Percentiles rank a stretch among this genome's conserved stretches.
Evolutionary conservation across 78 protist species (phyloP).

Genomic region (Chrysochromulina parva): DNA sequence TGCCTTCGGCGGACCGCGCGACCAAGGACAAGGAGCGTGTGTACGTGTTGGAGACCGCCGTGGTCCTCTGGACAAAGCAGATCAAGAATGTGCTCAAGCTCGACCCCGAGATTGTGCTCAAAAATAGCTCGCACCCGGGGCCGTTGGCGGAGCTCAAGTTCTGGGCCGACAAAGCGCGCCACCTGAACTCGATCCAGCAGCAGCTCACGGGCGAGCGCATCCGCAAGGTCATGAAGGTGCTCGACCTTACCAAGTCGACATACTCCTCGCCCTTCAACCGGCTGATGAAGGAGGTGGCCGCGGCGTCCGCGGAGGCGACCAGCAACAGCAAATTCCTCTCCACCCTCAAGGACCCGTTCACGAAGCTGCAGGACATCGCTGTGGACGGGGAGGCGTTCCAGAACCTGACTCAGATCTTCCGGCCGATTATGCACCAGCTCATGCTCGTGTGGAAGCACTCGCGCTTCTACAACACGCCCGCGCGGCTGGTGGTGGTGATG

Average conservation of each 20-base stretch:
- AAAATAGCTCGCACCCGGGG: slow-evolving; percentile 31
- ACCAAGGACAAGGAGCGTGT: background rate
- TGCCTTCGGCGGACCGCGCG: background rate
- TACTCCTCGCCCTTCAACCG: slow-evolving; percentile 44
- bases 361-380: background rate
- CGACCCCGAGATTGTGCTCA: background rate
- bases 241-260: slow-evolving; percentile 34
- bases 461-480: slow-evolving; percentile 22
- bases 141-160: slow-evolving; percentile 78
- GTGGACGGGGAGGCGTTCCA: background rate
- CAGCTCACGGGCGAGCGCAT: slow-evolving; percentile 37
- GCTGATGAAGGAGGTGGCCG: slow-evolving; percentile 38
- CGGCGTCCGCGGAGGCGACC: slow-evolving; percentile 31
- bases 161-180: slow-evolving; percentile 66
- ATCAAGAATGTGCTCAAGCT: slow-evolving; percentile 29
- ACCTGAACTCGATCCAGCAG: slow-evolving; percentile 37
- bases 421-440: slow-evolving; percentile 38
- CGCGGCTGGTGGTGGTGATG: slow-evolving; percentile 50
- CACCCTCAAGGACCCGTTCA: slow-evolving; percentile 23
- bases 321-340: slow-evolving; percentile 32
- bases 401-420: background rate
- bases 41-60: background rate
- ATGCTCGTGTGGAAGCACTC: slow-evolving; percentile 19
- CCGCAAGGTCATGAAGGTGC: slow-evolving; percentile 10
- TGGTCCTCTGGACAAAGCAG: slow-evolving; percentile 8